phyloP scores from a whole-genome alignment of 352 stramenopile species.

The Globisporangium mamillatum region DNA sequence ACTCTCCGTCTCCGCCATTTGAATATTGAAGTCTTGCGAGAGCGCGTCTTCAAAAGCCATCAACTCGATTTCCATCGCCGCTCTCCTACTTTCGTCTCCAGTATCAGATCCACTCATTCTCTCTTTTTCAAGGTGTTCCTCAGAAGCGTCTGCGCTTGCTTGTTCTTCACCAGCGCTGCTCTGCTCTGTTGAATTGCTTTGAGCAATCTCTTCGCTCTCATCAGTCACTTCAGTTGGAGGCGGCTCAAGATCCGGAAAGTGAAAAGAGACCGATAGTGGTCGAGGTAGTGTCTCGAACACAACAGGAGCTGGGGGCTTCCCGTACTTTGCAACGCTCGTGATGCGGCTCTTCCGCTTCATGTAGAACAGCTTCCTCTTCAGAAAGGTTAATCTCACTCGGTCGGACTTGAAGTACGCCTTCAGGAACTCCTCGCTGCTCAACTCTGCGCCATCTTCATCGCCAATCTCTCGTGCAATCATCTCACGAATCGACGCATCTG shows the following conservation, averaged over 20 bases:
- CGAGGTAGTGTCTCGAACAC: constrained; percentile 41
- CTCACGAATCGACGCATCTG: constrained; percentile 31
- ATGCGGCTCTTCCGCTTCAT: constrained; percentile 40
- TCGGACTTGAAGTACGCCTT: constrained; percentile 48
- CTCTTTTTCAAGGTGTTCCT: background rate
- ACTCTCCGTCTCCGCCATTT: constrained; percentile 28
- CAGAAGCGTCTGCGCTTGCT: background rate
- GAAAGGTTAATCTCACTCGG: constrained; percentile 35
- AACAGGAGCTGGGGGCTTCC: constrained; percentile 42
- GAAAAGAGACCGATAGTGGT: constrained; percentile 29
- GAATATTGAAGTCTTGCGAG: constrained; percentile 27
- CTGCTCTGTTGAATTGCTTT: constrained; percentile 17
- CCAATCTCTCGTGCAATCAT: constrained; percentile 31
- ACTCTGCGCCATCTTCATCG: background rate
- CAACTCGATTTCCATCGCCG: constrained; percentile 22
- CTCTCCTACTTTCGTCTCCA: constrained; percentile 14
- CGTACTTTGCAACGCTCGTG: constrained; percentile 36
- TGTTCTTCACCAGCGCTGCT: constrained; percentile 10
- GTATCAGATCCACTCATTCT: background rate
- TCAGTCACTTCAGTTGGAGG: constrained; percentile 7
- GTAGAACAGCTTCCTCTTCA: constrained; percentile 52
- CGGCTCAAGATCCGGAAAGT: constrained; percentile 22
- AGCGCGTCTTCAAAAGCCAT: constrained; percentile 38
- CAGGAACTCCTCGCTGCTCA: constrained; percentile 31
- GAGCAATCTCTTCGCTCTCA: constrained; percentile 15